Base-by-base conservation (phyloP, 257 asterid genomes). In the Euphrasia confusa region DNA sequence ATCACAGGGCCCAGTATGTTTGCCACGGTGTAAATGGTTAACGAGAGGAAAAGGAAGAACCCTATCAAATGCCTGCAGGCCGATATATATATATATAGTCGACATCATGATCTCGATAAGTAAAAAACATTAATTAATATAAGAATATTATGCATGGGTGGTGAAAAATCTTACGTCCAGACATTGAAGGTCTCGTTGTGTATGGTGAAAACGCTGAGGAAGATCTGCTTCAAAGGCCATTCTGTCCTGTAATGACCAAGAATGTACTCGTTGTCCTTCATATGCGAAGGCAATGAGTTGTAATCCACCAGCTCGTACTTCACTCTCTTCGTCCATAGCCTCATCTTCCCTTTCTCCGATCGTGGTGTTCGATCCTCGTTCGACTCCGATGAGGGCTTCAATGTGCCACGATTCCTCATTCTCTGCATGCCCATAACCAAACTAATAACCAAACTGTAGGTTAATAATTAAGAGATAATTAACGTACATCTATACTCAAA, bases 131-230 rank as follows among this genome's bases (percentile, higher is more conserved):
- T 21, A 65, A 44, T n/a, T n/a, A n/a, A n/a, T n/a, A n/a, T n/a
- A n/a, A n/a, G n/a, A n/a, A n/a, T n/a, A n/a, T n/a, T n/a, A n/a
- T n/a, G n/a, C n/a, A n/a, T n/a, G n/a, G n/a, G n/a, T n/a, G n/a
- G n/a, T n/a, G 14, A 24, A 28, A 33, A 48, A 54, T 13, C 97
- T 80, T 85, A 87, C 97, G 99, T 89, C 99, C 97, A 93, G 63
- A 93, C 85, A 53, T 93, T 93, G 67, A 93, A 90, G 68, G 99
- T 89, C 84, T 93, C 99, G 56, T 93, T 93, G 74, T 89, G 97
- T 78, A 93, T 85, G 64, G 86, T 71, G 59, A 93, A 93, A n/a
- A 85, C 71, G 78, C 99, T 93, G 58, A 93, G 90, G 66, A 93
- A 65, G 40, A 61, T 76, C 59, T 89, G 94, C 77, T 78, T 87